A percentile compares a stretch with the other conserved stretches of the same genome.
phyloP scores from a whole-genome alignment of 2,329 filamentous ascomycete genomes.

The Cladosporium cucumerinum region DNA sequence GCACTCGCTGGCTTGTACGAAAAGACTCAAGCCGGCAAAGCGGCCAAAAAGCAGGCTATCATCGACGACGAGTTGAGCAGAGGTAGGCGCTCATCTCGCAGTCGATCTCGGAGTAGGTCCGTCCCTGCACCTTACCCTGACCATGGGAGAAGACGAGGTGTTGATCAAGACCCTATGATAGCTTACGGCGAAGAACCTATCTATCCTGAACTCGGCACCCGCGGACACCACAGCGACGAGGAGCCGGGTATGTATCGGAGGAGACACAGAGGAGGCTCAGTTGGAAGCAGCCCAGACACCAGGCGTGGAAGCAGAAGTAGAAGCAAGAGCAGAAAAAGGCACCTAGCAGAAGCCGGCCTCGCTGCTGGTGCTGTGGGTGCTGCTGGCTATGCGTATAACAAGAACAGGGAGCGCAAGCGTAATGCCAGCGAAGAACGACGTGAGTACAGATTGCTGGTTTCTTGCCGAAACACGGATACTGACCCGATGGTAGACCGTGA shows the following conservation, averaged over 20 bases:
- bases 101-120: slow-evolving; percentile 44
- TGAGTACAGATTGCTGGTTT: not conserved
- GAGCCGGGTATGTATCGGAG: slow-evolving; percentile 43
- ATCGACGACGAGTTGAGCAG: slow-evolving; percentile 35
- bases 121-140: slow-evolving; percentile 41
- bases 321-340: slow-evolving; percentile 43
- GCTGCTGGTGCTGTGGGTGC: slow-evolving; percentile 58
- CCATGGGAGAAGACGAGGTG: slow-evolving; percentile 35
- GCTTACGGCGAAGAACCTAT: slow-evolving; percentile 64
- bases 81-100: slow-evolving; percentile 29
- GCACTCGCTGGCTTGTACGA: slow-evolving; percentile 62
- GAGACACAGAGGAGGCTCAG: slow-evolving; percentile 43
- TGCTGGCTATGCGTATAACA: slow-evolving; percentile 55
- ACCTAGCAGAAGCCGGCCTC: slow-evolving; percentile 43
- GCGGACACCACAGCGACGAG: slow-evolving; percentile 38
- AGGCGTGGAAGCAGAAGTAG: slow-evolving; percentile 30
- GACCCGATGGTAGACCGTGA: slow-evolving; percentile 21
- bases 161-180: slow-evolving; percentile 53
- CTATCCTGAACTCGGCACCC: slow-evolving; percentile 50
- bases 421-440: slow-evolving; percentile 26
- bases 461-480: not conserved
- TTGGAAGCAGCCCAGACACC: slow-evolving; percentile 40
- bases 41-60: slow-evolving; percentile 46
- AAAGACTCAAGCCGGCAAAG: slow-evolving; percentile 59
- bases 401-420: slow-evolving; percentile 55